Evolutionary conservation across 2,329 filamentous ascomycete species (phyloP), one percentile per base, ranked within the genome.

Genomic region (Aureobasidium sp.): DNA sequence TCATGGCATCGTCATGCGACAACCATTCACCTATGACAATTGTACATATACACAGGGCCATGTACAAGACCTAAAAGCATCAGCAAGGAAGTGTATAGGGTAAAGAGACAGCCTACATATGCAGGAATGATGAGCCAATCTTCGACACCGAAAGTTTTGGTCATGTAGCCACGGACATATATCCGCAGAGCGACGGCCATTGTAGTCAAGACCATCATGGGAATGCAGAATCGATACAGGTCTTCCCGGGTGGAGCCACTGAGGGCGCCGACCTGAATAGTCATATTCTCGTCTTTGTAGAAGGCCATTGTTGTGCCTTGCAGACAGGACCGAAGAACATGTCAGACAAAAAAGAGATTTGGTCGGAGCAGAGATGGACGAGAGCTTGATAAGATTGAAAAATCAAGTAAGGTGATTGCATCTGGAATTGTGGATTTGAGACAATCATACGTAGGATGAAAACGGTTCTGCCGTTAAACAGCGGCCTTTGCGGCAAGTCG

Each of bases 41-140:
- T 9, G 17, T n/a, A 46, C 26, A 26, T 15, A 13, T 36, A 15
- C 39, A 57, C 15, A 57, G 17, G 10, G n/a, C 20, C 27, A 57
- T 57, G 41, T 46, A 46, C 27, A 57, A 5, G n/a, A 46, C 10
- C 53, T 57, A 23, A 17, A 36, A 3, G 9, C 12, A 20, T 55
- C 9, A 55, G 26, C 6, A 5, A 12, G 36, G 32, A 23, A 2
- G 12, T 12, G 7, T 12, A 15, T 3, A 27, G 26, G 36, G 20
- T 4, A 36, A 17, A 20, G 23, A 12, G 53, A 36, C 17, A 27
- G 17, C 41, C 6, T 59, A 64, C 63, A 17, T 59, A 62, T 52
- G 63, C 63, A 23, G 59, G 55, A 4, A 64, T 56, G 20, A 64
- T 48, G 17, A 64, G 44, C 59, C 59, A 62, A 23, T 64, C 63